Evolutionary conservation across 1,284 basidiomycete species (phyloP), one percentile per base, ranked within the genome.

Genomic region (Entoloma clypeatum): DNA sequence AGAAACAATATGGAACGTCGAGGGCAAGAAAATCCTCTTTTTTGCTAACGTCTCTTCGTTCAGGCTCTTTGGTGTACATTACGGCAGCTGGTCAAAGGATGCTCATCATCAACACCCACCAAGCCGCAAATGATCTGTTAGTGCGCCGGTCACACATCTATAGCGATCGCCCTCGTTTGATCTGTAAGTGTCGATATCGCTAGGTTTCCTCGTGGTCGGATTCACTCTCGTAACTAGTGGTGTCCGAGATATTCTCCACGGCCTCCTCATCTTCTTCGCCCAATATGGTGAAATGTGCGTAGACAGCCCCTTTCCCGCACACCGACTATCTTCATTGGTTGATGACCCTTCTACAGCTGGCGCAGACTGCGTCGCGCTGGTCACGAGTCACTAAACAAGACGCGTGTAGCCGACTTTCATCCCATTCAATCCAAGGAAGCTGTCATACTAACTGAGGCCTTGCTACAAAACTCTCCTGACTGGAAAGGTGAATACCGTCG

Each of bases 311-410:
- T 13, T 39, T n/a, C 24, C 24, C 18, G 21, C n/a, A n/a, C n/a
- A n/a, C n/a, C n/a, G 13, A 14, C 7, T 27, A 7, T 39, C 10
- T 39, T n/a, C 8, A 31, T 30, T 36, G 30, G 22, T 7, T 24
- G 17, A 17, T 22, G 23, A 11, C 18, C 10, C 30, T 32, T 13
- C 16, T 30, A 19, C 23, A 59, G 58, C 9, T 61, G 53, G 54
- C 51, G 54, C 11, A 41, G 49, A 21, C 45, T 56, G 43, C 56
- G 58, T 36, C 48, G 56, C 8, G 55, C 52, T 5, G 41, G 50
- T n/a, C 54, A 56, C 33, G 55, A 59, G 22, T 48, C 42, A 7
- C 52, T 2, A 36, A n/a, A n/a, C n/a, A n/a, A n/a, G n/a, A n/a
- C n/a, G n/a, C n/a, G n/a, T n/a, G n/a, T n/a, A n/a, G n/a, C 48